Evolutionary conservation across 768 basidiomycete genomes (phyloP).

Genomic region (Mycena vulgaris): DNA sequence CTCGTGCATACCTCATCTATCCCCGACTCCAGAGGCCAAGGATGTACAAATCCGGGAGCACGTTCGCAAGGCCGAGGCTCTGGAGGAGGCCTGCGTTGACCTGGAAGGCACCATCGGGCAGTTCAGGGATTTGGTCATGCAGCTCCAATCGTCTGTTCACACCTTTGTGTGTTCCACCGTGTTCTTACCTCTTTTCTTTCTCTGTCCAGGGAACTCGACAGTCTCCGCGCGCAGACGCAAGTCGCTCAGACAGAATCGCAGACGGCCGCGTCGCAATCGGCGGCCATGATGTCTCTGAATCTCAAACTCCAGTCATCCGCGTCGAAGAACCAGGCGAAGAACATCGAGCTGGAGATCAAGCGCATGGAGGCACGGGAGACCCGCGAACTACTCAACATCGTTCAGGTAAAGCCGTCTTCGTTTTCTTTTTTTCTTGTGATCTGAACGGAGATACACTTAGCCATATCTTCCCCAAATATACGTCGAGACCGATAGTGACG

Average conservation of each 20-base stretch:
- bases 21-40: constrained; percentile 68
- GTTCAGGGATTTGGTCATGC: constrained; percentile 92
- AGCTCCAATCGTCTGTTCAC: constrained; percentile 79
- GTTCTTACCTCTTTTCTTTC: constrained; percentile 11
- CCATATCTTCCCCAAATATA: constrained; percentile 95
- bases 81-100: constrained; percentile 89
- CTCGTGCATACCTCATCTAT: not conserved
- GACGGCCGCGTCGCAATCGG: constrained; percentile 88
- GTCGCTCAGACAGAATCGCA: constrained; percentile 88
- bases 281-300: constrained; percentile 95
- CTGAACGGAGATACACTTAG: constrained; percentile 54
- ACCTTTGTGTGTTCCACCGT: constrained; percentile 6
- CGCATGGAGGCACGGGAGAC: constrained; percentile 89
- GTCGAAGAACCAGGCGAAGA: constrained; percentile 90
- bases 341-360: constrained; percentile 91
- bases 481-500: constrained; percentile 89
- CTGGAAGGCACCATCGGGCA: constrained; percentile 90
- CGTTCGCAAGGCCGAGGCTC: constrained; percentile 69
- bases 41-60: constrained; percentile 82
- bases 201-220: constrained; percentile 87
- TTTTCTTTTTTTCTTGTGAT: not conserved
- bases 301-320: constrained; percentile 94
- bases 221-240: constrained; percentile 87
- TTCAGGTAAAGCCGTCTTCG: constrained; percentile 70
- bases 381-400: constrained; percentile 83